Evolutionary conservation across 768 basidiomycete genomes (phyloP).

Genomic region (Tulasnella sp.): DNA sequence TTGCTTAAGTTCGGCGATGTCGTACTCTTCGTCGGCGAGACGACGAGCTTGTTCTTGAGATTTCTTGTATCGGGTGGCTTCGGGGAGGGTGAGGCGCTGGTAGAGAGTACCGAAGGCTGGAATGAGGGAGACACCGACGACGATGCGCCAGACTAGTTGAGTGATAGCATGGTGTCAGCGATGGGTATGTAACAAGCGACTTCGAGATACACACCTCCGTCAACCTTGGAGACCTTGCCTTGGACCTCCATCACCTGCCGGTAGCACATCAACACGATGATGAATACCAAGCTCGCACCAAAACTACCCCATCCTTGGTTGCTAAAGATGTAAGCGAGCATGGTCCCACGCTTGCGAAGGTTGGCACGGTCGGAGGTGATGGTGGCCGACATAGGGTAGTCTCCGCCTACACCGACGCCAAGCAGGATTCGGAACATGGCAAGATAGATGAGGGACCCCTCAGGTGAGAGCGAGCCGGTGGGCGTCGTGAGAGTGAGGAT

Average conservation of each 20-base stretch:
- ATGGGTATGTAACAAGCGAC: neutral
- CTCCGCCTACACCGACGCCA: slow-evolving; percentile 74
- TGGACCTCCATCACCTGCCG: slow-evolving; percentile 59
- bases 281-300: slow-evolving; percentile 56
- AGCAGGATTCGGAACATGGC: slow-evolving; percentile 65
- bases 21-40: slow-evolving; percentile 18
- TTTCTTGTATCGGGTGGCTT: slow-evolving; percentile 43
- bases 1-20: slow-evolving; percentile 20
- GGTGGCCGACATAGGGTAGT: slow-evolving; percentile 69
- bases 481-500: slow-evolving; percentile 65
- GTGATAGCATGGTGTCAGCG: neutral
- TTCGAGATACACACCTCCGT: slow-evolving; percentile 52
- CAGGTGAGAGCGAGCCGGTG: slow-evolving; percentile 38
- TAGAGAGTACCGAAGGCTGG: slow-evolving; percentile 74
- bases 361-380: slow-evolving; percentile 43
- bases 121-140: slow-evolving; percentile 67
- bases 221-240: slow-evolving; percentile 60
- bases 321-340: slow-evolving; percentile 68
- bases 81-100: slow-evolving; percentile 68
- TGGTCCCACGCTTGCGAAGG: slow-evolving; percentile 62
- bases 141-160: slow-evolving; percentile 63
- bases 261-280: slow-evolving; percentile 63
- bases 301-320: slow-evolving; percentile 71
- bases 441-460: slow-evolving; percentile 8
- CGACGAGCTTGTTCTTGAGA: slow-evolving; percentile 18